A percentile compares a stretch with the other conserved stretches of the same genome.
phyloP scores from a whole-genome alignment of 2,329 filamentous ascomycete genomes.

The Coniella lustricola region DNA sequence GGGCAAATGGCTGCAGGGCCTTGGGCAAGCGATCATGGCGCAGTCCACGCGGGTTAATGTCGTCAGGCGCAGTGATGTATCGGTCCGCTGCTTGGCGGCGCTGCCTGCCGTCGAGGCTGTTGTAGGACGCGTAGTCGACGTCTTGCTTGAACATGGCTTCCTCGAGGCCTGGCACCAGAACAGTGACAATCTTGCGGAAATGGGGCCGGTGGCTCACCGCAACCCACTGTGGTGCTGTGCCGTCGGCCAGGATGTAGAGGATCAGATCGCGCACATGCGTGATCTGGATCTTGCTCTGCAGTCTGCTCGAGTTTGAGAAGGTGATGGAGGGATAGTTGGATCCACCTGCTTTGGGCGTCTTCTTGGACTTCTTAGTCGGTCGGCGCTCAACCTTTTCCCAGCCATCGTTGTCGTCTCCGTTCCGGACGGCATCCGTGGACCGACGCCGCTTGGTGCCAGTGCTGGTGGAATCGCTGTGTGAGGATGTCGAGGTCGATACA shows the following conservation, averaged over 20 bases:
- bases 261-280: constrained; percentile 57
- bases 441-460: constrained; percentile 10
- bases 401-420: constrained; percentile 29
- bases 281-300: constrained; percentile 56
- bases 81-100: constrained; percentile 26
- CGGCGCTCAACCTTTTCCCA: constrained; percentile 48
- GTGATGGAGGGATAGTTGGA: constrained; percentile 53
- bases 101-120: constrained; percentile 24
- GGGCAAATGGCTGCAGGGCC: constrained; percentile 59
- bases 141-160: constrained; percentile 75
- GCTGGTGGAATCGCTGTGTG: constrained; percentile 12
- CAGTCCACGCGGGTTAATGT: constrained; percentile 52
- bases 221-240: constrained; percentile 58
- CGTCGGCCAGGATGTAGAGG: constrained; percentile 61
- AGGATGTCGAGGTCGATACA: constrained; percentile 1
- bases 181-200: constrained; percentile 71
- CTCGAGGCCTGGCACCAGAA: constrained; percentile 91
- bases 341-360: constrained; percentile 47
- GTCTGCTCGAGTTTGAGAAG: constrained; percentile 50
- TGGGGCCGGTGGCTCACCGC: constrained; percentile 54
- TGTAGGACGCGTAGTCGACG: constrained; percentile 43
- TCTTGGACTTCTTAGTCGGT: constrained; percentile 53
- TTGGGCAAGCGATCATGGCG: constrained; percentile 43
- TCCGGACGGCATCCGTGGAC: constrained; percentile 10
- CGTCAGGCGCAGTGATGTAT: constrained; percentile 43